Percentiles rank a stretch among this genome's conserved stretches.
Conservation (phyloP, 495 filamentous ascomycete species). For the Podospora comata region DNA sequence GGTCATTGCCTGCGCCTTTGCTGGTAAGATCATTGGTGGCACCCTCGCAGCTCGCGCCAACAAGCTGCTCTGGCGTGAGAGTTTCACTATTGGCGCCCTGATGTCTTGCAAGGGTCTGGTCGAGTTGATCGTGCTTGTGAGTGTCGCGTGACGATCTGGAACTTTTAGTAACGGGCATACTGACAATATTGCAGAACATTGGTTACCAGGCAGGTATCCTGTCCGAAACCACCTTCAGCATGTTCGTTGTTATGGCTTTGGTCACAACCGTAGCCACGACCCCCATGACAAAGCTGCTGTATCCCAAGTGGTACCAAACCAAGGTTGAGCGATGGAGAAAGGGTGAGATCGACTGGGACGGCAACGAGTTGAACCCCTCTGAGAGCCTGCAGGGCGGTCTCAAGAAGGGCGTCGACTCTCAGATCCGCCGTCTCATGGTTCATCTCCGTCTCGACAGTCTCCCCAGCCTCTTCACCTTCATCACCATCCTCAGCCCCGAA, state of each 20-base stretch:
- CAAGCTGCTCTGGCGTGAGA: constrained; percentile 89
- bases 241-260: constrained; percentile 97
- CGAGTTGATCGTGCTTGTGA: constrained; percentile 89
- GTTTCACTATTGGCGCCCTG: constrained; percentile 82
- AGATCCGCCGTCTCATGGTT: constrained; percentile 48
- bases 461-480: constrained; percentile 79
- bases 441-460: constrained; percentile 86
- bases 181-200: constrained; percentile 67
- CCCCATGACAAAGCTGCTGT: constrained; percentile 71
- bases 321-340: constrained; percentile 87
- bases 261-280: constrained; percentile 91
- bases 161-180: constrained; percentile 3
- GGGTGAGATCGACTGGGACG: constrained; percentile 94
- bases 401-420: constrained; percentile 44
- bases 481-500: constrained; percentile 69
- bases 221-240: constrained; percentile 84
- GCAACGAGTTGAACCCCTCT: constrained; percentile 50
- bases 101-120: constrained; percentile 99
- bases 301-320: constrained; percentile 86
- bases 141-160: constrained; percentile 24
- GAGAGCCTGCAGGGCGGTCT: constrained; percentile 40
- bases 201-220: constrained; percentile 89
- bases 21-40: constrained; percentile 82
- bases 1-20: constrained; percentile 78
- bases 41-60: constrained; percentile 72